Conservation (phyloP, 1,284 basidiomycete species). For the Ceratobasidium sp. region DNA sequence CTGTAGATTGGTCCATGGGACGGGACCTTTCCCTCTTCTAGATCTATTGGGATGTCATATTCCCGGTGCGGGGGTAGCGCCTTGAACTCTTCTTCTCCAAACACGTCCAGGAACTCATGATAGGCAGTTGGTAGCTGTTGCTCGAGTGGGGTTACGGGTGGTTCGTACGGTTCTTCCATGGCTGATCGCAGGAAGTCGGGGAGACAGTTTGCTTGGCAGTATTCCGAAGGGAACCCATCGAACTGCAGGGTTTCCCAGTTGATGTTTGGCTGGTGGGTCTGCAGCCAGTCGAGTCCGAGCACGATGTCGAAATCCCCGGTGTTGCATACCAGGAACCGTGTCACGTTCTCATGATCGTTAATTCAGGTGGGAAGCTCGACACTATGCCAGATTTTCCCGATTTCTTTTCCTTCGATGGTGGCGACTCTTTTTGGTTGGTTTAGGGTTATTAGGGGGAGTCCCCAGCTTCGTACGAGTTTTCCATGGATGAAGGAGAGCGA, state of each 20-base stretch:
- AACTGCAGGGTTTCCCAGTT: background rate
- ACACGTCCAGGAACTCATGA: slow-evolving; percentile 9
- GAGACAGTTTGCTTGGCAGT: background rate
- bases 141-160: background rate
- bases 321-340: background rate
- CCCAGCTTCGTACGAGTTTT: background rate
- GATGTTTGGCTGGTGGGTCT: background rate
- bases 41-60: too few relatives aligned
- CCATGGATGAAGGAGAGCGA: slow-evolving; percentile 20
- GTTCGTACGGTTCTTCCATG: slow-evolving; percentile 5
- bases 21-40: too few relatives aligned
- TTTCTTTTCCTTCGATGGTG: background rate
- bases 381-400: slow-evolving; percentile 15
- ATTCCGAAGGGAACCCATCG: background rate
- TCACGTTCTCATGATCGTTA: background rate
- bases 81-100: slow-evolving; percentile 7
- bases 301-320: background rate
- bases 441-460: background rate
- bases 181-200: background rate
- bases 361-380: background rate
- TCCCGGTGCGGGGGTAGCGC: background rate
- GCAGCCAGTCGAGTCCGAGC: background rate
- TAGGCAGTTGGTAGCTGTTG: background rate
- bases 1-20: background rate
- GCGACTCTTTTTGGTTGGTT: background rate